These are phyloP conservation scores for Aspergillus persii DNA, from an alignment of 2,329 filamentous ascomycete species.

Conservation along the genomic window DNA sequence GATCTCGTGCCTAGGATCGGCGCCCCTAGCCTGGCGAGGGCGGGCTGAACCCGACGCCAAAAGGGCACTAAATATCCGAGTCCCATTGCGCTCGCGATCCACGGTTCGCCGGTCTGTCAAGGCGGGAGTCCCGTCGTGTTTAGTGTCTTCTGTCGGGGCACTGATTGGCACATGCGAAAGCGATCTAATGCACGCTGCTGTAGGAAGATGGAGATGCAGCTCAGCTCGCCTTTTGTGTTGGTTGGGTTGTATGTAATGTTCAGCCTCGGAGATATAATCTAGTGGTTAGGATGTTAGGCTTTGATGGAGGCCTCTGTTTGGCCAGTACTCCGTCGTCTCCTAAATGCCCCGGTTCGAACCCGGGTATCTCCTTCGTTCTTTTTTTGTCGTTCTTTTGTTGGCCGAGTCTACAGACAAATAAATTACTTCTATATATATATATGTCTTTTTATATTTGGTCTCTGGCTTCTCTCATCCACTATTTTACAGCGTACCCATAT, in stretches of 20 bases:
- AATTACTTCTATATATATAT: too few relatives aligned
- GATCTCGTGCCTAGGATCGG: neutral
- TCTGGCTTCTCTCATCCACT: too few relatives aligned
- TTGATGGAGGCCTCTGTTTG: too few relatives aligned
- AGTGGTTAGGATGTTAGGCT: too few relatives aligned
- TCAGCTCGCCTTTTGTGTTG: neutral
- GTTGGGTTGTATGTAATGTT: neutral
- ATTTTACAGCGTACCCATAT: too few relatives aligned
- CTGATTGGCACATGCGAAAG: neutral
- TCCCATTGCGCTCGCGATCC: neutral
- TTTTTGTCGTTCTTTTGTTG: too few relatives aligned
- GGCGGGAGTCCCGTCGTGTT: neutral
- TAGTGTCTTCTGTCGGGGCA: neutral
- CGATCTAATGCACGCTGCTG: neutral
- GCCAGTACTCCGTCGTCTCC: too few relatives aligned
- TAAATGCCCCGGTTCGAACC: too few relatives aligned
- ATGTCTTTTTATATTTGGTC: too few relatives aligned
- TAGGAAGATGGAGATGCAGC: neutral
- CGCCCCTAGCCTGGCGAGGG: neutral
- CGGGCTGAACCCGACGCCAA: slow-evolving; percentile 4
- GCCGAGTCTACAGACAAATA: too few relatives aligned
- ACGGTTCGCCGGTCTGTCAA: neutral
- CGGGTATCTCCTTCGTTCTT: too few relatives aligned
- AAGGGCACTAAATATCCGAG: neutral
- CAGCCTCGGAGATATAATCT: too few relatives aligned